Conservation (phyloP, 768 basidiomycete genomes). For the Agaricus subrufescens region DNA sequence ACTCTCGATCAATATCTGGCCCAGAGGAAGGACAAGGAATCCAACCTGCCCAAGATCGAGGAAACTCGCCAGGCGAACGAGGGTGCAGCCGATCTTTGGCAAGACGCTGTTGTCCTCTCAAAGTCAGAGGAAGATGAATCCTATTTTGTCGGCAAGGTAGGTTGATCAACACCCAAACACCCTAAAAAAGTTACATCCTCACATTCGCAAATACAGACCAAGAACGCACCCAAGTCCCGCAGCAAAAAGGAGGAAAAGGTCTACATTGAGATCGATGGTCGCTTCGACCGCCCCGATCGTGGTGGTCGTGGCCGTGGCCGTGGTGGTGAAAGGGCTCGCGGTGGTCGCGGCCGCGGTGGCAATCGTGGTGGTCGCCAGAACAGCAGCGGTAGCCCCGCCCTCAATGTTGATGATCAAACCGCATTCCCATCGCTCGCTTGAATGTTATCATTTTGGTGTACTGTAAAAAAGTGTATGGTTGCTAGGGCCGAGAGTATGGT, state of each 20-base stretch:
- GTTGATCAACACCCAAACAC: conserved; percentile 12
- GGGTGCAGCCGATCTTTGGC: conserved; percentile 66
- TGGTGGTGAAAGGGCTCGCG: conserved; percentile 43
- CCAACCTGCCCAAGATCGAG: conserved; percentile 75
- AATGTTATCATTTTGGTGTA: conserved; percentile 10
- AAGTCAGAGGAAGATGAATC: conserved; percentile 69
- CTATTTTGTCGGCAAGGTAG: conserved; percentile 91
- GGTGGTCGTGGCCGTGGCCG: conserved; percentile 50
- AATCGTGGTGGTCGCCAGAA: conserved; percentile 43
- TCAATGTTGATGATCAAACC: conserved; percentile 77
- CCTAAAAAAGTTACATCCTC: conserved; percentile 1
- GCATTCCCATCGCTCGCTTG: conserved; percentile 88
- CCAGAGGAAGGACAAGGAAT: conserved; percentile 64
- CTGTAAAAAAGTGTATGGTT: conserved; percentile 3
- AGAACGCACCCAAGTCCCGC: conserved; percentile 58
- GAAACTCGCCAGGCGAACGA: conserved; percentile 74
- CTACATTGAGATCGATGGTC: conserved; percentile 87
- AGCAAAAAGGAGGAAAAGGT: conserved; percentile 88
- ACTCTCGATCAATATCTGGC: conserved; percentile 92
- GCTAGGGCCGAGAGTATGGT: conserved; percentile 1
- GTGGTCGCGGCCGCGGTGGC: conserved; percentile 38
- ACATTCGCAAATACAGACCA: conserved; percentile 41
- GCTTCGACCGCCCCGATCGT: conserved; percentile 78
- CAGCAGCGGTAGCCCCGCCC: conserved; percentile 28
- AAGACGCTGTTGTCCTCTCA: conserved; percentile 60